Percentiles rank a stretch among this genome's conserved stretches.
Evolutionary conservation across 225 moss, liverwort and hornwort species (phyloP).

Genomic region (Pseudoscleropodium purum): DNA sequence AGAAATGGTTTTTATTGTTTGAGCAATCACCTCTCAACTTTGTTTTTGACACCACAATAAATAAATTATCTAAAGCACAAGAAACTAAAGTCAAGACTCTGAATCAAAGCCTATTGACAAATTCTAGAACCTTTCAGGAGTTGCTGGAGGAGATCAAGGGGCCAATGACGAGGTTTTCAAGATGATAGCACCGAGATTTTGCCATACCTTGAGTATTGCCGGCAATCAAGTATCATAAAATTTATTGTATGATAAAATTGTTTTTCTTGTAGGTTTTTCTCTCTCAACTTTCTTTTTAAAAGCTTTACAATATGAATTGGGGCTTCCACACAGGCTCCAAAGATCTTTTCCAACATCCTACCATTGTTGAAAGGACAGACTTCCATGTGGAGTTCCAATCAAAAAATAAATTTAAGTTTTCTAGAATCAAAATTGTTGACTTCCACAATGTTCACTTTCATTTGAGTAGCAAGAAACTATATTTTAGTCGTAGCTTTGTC

Average conservation of each 20-base stretch:
- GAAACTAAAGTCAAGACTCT: too few relatives aligned
- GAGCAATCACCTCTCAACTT: background rate
- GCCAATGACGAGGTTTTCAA: background rate
- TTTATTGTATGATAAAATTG: background rate
- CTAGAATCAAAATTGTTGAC: accelerated
- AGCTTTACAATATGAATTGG: background rate
- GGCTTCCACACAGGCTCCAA: background rate
- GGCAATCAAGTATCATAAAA: background rate
- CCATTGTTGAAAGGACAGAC: background rate
- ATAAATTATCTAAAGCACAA: background rate
- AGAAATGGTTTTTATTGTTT: background rate
- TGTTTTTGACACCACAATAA: background rate
- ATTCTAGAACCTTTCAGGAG: background rate
- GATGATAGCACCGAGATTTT: background rate
- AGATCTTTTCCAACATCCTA: background rate
- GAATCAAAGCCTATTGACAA: background rate
- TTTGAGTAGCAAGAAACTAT: background rate
- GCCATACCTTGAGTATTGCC: background rate
- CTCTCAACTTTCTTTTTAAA: background rate
- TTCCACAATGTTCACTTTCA: background rate
- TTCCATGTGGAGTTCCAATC: background rate
- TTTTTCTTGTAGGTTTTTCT: background rate
- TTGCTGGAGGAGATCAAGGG: background rate
- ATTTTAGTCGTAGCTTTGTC: background rate
- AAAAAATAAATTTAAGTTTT: background rate